Percentiles rank a stretch among this genome's conserved stretches.
Conservation (phyloP, 2,329 filamentous ascomycete genomes). For the Colletotrichum graminicola region DNA sequence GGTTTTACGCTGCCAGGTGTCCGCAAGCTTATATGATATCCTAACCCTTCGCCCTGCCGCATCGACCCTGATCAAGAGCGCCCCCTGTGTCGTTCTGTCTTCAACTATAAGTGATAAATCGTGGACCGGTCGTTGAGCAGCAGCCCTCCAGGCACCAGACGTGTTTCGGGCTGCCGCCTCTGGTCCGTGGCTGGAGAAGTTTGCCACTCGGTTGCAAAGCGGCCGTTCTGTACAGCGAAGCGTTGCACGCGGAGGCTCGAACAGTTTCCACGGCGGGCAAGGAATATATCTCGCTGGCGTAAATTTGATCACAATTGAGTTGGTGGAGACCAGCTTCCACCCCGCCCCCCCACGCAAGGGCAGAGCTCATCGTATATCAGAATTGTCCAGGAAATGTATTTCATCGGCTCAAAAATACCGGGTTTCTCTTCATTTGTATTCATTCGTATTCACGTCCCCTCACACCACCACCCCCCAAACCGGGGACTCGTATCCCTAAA, state of each 20-base stretch:
- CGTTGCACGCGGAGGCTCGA: no score
- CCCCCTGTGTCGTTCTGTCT: neutral
- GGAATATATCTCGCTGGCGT: neutral
- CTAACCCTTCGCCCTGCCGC: slow-evolving; percentile 5
- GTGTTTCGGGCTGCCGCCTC: slow-evolving; percentile 6
- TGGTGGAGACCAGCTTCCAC: no score
- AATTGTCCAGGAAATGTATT: neutral
- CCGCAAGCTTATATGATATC: neutral
- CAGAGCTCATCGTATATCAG: slow-evolving; percentile 5
- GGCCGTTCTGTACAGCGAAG: neutral
- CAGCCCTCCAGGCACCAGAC: neutral
- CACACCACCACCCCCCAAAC: neutral
- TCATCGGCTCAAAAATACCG: neutral
- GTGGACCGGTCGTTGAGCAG: neutral
- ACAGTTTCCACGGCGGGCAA: neutral
- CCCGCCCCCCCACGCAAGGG: no score
- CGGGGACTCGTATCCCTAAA: slow-evolving; percentile 10
- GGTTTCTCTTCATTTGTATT: no score
- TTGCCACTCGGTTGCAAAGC: neutral
- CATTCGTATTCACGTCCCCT: neutral
- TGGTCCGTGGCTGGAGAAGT: neutral
- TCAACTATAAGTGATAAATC: neutral
- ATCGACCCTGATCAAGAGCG: neutral
- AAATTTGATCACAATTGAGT: neutral
- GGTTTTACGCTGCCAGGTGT: slow-evolving; percentile 15